phyloP scores from a whole-genome alignment of 208 protist species.

The Tritrichomonas foetus region DNA sequence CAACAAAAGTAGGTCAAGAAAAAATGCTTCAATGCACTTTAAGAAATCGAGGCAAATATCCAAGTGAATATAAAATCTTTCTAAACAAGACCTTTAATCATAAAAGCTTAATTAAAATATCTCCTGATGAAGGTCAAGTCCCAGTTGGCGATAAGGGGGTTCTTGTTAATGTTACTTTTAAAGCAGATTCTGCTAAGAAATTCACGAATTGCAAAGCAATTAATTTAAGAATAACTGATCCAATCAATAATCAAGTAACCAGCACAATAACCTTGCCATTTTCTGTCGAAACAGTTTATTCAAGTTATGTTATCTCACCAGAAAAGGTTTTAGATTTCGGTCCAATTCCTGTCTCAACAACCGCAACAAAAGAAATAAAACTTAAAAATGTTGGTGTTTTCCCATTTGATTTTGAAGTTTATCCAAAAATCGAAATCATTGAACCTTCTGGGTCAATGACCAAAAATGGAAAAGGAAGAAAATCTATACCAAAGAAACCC shows the following conservation, averaged over 20 bases:
- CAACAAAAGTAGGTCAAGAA: background rate
- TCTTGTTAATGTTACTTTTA: background rate
- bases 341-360: background rate
- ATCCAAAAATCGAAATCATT: too few relatives aligned
- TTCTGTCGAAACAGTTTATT: background rate
- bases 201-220: background rate
- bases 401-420: background rate
- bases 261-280: background rate
- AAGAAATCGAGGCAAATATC: background rate
- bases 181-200: background rate
- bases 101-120: too few relatives aligned
- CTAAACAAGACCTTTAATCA: background rate
- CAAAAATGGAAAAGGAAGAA: background rate
- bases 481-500: background rate
- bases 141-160: background rate
- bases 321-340: background rate
- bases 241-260: background rate
- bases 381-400: background rate
- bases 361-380: background rate
- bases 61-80: background rate
- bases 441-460: too few relatives aligned
- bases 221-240: background rate
- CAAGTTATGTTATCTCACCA: background rate
- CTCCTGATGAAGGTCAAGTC: background rate
- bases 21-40: background rate